Conservation (phyloP, 2,329 filamentous ascomycete genomes). For the Phaeosphaeriaceae sp. region DNA sequence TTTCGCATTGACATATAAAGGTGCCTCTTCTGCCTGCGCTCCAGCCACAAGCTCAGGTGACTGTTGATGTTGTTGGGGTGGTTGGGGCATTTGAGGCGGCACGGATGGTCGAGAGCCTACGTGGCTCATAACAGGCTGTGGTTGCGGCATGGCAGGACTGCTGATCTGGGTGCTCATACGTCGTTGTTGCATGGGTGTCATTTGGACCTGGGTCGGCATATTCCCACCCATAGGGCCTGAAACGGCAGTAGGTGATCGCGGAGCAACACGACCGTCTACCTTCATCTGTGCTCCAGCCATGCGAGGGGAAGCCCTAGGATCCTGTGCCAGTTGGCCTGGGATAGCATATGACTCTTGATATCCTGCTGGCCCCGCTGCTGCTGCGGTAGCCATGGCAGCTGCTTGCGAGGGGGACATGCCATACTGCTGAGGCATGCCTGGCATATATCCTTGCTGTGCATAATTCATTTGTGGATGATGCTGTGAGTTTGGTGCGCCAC, state of each 20-base stretch:
- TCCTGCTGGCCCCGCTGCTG: constrained; percentile 77
- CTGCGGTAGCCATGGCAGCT: constrained; percentile 92
- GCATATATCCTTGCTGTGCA: constrained; percentile 76
- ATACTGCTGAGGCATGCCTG: constrained; percentile 76
- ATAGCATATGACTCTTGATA: constrained; percentile 69
- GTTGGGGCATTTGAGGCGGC: constrained; percentile 59
- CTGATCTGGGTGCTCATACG: constrained; percentile 52
- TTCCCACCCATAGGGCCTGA: constrained; percentile 60
- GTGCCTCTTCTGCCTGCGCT: constrained; percentile 79
- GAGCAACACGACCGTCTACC: constrained; percentile 69
- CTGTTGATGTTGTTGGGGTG: constrained; percentile 71
- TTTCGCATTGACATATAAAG: constrained; percentile 97
- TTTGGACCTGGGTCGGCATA: constrained; percentile 48
- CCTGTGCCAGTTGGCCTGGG: constrained; percentile 64
- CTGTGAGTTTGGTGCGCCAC: constrained; percentile 65
- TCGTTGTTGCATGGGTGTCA: constrained; percentile 48
- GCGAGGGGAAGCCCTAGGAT: constrained; percentile 72
- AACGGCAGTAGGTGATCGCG: constrained; percentile 78
- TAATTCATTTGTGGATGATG: constrained; percentile 79
- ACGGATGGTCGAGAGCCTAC: constrained; percentile 59
- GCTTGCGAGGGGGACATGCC: constrained; percentile 83
- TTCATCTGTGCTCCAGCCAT: constrained; percentile 73
- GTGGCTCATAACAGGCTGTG: constrained; percentile 79
- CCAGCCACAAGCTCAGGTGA: constrained; percentile 79
- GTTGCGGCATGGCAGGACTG: constrained; percentile 64